phyloP scores from a whole-genome alignment of 768 basidiomycete genomes.

The Xanthoconium stramineum region DNA sequence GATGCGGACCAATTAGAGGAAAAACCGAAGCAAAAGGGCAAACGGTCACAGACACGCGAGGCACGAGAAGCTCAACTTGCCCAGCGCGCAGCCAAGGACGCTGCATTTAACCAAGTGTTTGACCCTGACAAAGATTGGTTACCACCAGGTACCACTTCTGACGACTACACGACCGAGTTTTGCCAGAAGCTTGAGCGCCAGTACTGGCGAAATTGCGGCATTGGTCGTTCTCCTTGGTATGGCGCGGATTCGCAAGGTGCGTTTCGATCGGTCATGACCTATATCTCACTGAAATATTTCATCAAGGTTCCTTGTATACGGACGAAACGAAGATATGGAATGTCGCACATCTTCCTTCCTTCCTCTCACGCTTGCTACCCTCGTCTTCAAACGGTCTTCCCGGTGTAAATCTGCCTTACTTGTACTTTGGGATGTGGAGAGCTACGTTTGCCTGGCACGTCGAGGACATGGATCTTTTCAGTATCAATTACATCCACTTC shows the following conservation, averaged over 20 bases:
- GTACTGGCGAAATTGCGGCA: conserved; percentile 88
- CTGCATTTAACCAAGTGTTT: conserved; percentile 65
- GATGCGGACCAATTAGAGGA: conserved; percentile 31
- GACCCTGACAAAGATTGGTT: conserved; percentile 76
- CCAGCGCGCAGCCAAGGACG: conserved; percentile 40
- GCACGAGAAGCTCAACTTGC: conserved; percentile 49
- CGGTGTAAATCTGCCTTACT: conserved; percentile 95
- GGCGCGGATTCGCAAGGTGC: conserved; percentile 92
- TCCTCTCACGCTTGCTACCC: conserved; percentile 77
- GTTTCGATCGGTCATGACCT: conserved; percentile 18
- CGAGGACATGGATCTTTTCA: conserved; percentile 98
- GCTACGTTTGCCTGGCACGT: conserved; percentile 99
- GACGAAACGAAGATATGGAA: conserved; percentile 86
- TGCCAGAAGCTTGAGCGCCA: conserved; percentile 84
- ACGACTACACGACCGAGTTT: conserved; percentile 86
- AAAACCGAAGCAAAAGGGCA: conserved; percentile 39
- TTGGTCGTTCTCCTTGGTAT: conserved; percentile 94
- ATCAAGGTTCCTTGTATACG: conserved; percentile 61
- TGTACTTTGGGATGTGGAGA: conserved; percentile 99
- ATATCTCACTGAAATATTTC: not conserved
- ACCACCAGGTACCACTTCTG: conserved; percentile 63
- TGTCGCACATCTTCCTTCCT: conserved; percentile 86
- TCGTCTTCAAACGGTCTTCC: conserved; percentile 69
- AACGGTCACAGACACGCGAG: conserved; percentile 41
- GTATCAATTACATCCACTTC: conserved; percentile 98